Evolutionary conservation across 2,329 filamentous ascomycete genomes (phyloP).

Genomic region (Epichloe festucae): DNA sequence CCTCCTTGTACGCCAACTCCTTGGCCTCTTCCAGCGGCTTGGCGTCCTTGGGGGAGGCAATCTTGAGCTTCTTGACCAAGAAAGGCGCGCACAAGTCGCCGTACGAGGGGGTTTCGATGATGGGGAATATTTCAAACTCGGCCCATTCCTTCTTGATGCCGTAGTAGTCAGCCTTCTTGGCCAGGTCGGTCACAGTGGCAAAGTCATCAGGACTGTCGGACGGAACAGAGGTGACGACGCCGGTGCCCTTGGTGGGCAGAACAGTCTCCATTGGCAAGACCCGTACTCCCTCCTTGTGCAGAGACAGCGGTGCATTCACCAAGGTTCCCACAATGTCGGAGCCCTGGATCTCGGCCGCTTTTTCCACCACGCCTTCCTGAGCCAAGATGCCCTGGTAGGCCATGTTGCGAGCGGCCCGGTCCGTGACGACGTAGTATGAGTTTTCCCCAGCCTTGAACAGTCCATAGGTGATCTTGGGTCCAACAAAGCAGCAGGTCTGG

Average conservation of each 20-base stretch:
- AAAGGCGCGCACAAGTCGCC: conserved; percentile 73
- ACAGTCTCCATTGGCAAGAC: conserved; percentile 94
- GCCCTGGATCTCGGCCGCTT: conserved; percentile 63
- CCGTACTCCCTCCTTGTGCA: conserved; percentile 70
- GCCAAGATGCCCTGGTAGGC: conserved; percentile 82
- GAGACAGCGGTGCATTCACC: conserved; percentile 76
- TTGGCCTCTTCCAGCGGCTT: conserved; percentile 86
- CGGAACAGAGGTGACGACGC: conserved; percentile 89
- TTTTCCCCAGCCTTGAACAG: conserved; percentile 67
- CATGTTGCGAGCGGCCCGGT: conserved; percentile 89
- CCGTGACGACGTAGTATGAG: conserved; percentile 75
- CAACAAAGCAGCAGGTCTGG: conserved; percentile 90
- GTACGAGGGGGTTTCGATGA: conserved; percentile 81
- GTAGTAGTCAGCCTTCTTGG: conserved; percentile 94
- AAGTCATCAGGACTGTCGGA: conserved; percentile 92
- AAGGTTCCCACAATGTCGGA: conserved; percentile 77
- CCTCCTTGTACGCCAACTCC: conserved; percentile 92
- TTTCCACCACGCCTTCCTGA: conserved; percentile 59
- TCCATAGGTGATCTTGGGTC: conserved; percentile 79
- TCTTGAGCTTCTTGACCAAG: conserved; percentile 87
- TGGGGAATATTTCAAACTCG: conserved; percentile 74
- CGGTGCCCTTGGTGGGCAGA: conserved; percentile 85
- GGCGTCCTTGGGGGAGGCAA: conserved; percentile 92
- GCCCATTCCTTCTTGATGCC: conserved; percentile 96
- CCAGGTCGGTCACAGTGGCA: conserved; percentile 73